A percentile compares a stretch with the other conserved stretches of the same genome.
Evolutionary conservation across 139 green algal species (phyloP).

Genomic region (Picochlorum sp.): DNA sequence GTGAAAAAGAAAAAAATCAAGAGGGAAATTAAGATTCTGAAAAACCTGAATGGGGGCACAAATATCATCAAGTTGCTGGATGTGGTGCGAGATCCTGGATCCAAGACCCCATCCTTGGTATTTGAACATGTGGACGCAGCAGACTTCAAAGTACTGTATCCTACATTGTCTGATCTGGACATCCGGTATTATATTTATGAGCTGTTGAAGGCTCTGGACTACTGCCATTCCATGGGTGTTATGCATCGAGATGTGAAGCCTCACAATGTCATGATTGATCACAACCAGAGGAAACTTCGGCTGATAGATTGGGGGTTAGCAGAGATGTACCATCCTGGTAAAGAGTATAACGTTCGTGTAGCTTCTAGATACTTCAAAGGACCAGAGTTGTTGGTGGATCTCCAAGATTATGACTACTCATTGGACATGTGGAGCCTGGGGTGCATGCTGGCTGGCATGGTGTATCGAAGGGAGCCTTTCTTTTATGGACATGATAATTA

Average conservation of each 20-base stretch:
- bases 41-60: conserved; percentile 88
- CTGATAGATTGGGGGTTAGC: conserved; percentile 99
- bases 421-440: conserved; percentile 97
- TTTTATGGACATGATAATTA: conserved; percentile 99
- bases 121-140: conserved; percentile 97
- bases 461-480: conserved; percentile 98
- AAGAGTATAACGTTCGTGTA: conserved; percentile 96
- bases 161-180: conserved; percentile 90
- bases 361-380: conserved; percentile 96
- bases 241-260: conserved; percentile 85
- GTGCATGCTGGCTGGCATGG: conserved; percentile 69
- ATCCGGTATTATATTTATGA: conserved; percentile 97
- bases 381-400: conserved; percentile 94
- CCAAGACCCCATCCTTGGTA: conserved; percentile 88
- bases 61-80: conserved; percentile 98
- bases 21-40: conserved; percentile 96
- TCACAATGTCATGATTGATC: conserved; percentile 98
- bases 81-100: conserved; percentile 85
- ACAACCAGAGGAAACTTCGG: conserved; percentile 78
- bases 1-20: conserved; percentile 99
- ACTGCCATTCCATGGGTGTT: conserved; percentile 84
- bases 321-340: conserved; percentile 95
- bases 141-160: conserved; percentile 92
- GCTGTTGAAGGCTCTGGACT: conserved; percentile 95
- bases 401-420: conserved; percentile 97